Evolutionary conservation across 768 basidiomycete genomes (phyloP), one percentile per base, ranked within the genome.

Genomic region (Neoboletus magnificus): DNA sequence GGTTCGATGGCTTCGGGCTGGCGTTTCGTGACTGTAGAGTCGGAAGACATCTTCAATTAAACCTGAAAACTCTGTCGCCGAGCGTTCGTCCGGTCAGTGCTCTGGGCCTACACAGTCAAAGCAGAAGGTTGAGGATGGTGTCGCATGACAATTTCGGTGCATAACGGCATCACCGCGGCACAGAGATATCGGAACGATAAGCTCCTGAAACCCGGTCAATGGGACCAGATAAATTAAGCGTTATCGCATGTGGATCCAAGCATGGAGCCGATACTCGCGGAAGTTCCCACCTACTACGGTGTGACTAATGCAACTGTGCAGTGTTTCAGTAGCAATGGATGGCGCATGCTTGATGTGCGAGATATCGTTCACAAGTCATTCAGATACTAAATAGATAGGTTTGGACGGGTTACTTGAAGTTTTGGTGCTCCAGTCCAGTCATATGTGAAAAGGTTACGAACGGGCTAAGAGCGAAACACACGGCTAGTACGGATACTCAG

Each of bases 1-100:
- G 43, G 55, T 8, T 50, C 61, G 25, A 48, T 36, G 5, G 64
- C 37, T 5, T 48, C 9, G 1, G 66, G 68, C 32, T 66, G 69
- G 16, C 57, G 51, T 25, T 58, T 57, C 16, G 58, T 53, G 45
- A 56, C 48, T 4, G 60, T 55, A 36, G 52, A 50, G 10, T 32
- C 39, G 27, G 56, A 61, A 53, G 59, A 55, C 66, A 68, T 67
- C 2, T 27, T 54, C 20, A 13, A 18, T 29, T 16, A 25, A 41
- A 16, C 22, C 10, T 6, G 27, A 22, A 8, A n/a, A 33, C 12
- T 23, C 30, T 16, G 29, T 25, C 9, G n/a, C n/a, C 27, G 5
- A 29, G 33, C 5, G 29, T 37, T 43, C 35, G 47, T n/a, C 13
- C 50, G 27, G 30, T 30, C 22, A 30, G 39, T 33, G 15, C 12